phyloP scores from a whole-genome alignment of 2,329 filamentous ascomycete genomes.

The Coniosporium tulheliwenetii region DNA sequence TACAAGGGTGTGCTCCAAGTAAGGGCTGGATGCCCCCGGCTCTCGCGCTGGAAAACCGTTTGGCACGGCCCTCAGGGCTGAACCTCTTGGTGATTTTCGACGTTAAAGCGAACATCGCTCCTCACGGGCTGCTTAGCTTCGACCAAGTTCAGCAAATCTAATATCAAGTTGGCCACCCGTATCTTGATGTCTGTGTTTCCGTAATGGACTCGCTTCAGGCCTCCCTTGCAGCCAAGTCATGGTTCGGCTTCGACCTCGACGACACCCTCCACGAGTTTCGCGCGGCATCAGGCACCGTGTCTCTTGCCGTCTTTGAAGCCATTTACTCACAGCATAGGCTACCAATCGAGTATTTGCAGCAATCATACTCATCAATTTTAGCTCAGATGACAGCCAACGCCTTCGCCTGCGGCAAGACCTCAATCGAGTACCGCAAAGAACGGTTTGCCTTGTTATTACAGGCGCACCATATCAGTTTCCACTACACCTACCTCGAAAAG shows the following conservation, averaged over 20 bases:
- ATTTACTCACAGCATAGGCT: slow-evolving; percentile 11
- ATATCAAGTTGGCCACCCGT: too few relatives aligned
- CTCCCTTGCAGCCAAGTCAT: slow-evolving; percentile 8
- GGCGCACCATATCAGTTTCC: slow-evolving; percentile 9
- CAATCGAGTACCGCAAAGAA: slow-evolving; percentile 26
- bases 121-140: too few relatives aligned
- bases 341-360: slow-evolving; percentile 6
- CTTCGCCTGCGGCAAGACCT: slow-evolving; percentile 29
- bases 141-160: too few relatives aligned
- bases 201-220: neutral
- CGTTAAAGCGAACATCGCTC: too few relatives aligned
- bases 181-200: too few relatives aligned
- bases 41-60: too few relatives aligned
- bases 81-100: too few relatives aligned
- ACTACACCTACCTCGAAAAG: slow-evolving; percentile 7
- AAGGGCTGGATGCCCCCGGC: too few relatives aligned
- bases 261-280: slow-evolving; percentile 34
- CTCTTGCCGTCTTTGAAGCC: slow-evolving; percentile 13
- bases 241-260: slow-evolving; percentile 34
- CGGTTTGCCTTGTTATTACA: slow-evolving; percentile 20
- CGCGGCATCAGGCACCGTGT: slow-evolving; percentile 21
- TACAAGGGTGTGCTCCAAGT: too few relatives aligned
- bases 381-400: slow-evolving; percentile 19
- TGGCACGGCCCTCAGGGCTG: too few relatives aligned
- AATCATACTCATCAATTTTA: slow-evolving; percentile 19